Base-by-base conservation (phyloP, 345 rosid genomes). In the Populus davidiana region DNA sequence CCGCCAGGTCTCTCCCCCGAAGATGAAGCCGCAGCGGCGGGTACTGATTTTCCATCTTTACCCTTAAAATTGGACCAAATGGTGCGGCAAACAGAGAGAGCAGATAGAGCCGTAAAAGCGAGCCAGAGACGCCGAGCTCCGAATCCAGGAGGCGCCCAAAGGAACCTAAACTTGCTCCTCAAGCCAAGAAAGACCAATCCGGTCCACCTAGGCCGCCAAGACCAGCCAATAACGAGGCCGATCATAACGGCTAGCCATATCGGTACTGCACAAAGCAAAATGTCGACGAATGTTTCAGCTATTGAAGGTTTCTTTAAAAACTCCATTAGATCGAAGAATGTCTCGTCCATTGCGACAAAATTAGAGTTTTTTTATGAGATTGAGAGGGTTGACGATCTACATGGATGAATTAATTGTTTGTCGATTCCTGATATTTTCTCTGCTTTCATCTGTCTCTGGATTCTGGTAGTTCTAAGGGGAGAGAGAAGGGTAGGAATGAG, bases 131-230 rank as follows among this genome's bases (percentile, higher is more conserved):
- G 89, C 21, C 98, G 93, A 67, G 97, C 99, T 2, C 99, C 99
- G 81, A 96, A 92, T 4, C 96, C 97, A 4, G 95, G 97, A 6
- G 98, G 98, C n/a, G 89, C 91, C 89, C 94, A 90, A 10, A 91
- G 71, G 79, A 96, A 93, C 72, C 98, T 88, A 65, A 93, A 87
- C 85, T 89, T 91, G 78, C 91, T 83, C 38, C 98, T 91, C 39
- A 93, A 77, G 43, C 98, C 98, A 54, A 96, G 81, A 80, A 82
- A 96, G 61, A 96, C 70, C 83, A 96, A 86, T 35, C 96, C 85
- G 13, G 98, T 96, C 98, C 99, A 96, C 49, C 97, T 79, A 0
- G 98, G 99, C 38, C 99, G 91, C 98, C 99, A 93, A 6, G 97
- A 86, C 99, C 99, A 96, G 16, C 99, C 99, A 77, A 93, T 92